These are phyloP conservation scores for Neurospora sp. DNA, from an alignment of 495 filamentous ascomycete genomes.

Conservation along the genomic window DNA sequence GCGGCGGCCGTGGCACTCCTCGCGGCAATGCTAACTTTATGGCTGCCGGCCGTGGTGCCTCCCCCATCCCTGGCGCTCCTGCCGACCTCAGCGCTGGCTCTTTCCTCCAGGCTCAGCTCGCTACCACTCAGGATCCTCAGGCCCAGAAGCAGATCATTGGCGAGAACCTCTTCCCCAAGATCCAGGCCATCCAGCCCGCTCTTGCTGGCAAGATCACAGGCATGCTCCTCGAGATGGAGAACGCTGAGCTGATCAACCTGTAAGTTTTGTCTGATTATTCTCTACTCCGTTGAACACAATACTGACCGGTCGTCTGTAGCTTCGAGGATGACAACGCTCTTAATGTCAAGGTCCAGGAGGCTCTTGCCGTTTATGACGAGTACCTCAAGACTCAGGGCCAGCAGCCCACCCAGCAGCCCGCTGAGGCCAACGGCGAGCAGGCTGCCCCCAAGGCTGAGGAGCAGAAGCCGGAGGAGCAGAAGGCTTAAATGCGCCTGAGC, in stretches of 20 bases:
- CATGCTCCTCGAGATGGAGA: conserved; percentile 99
- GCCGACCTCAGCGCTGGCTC: conserved; percentile 29
- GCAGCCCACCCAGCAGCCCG: conserved; percentile 23
- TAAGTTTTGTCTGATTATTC: conserved; percentile 46
- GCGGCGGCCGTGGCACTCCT: conserved; percentile 30
- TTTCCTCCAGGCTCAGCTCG: conserved; percentile 40
- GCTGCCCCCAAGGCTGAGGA: conserved; percentile 39
- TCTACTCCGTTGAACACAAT: background rate
- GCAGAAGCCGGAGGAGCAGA: conserved; percentile 46
- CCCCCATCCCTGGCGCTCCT: conserved; percentile 11
- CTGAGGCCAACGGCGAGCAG: conserved; percentile 19
- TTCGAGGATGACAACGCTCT: conserved; percentile 85
- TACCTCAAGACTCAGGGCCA: conserved; percentile 67
- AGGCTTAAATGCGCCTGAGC: conserved; percentile 28
- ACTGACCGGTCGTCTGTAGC: conserved; percentile 37
- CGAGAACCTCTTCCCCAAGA: conserved; percentile 97
- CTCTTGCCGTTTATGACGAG: conserved; percentile 92
- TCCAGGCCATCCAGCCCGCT: conserved; percentile 82
- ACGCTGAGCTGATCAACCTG: conserved; percentile 83
- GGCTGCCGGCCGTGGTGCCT: conserved; percentile 48
- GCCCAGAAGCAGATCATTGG: conserved; percentile 98
- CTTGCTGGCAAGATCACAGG: conserved; percentile 98
- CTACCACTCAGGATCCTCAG: conserved; percentile 41
- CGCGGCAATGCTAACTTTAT: conserved; percentile 23
- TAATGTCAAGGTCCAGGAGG: conserved; percentile 90